phyloP scores from a whole-genome alignment of 2,329 filamentous ascomycete species.

The Diaporthe amygdali region DNA sequence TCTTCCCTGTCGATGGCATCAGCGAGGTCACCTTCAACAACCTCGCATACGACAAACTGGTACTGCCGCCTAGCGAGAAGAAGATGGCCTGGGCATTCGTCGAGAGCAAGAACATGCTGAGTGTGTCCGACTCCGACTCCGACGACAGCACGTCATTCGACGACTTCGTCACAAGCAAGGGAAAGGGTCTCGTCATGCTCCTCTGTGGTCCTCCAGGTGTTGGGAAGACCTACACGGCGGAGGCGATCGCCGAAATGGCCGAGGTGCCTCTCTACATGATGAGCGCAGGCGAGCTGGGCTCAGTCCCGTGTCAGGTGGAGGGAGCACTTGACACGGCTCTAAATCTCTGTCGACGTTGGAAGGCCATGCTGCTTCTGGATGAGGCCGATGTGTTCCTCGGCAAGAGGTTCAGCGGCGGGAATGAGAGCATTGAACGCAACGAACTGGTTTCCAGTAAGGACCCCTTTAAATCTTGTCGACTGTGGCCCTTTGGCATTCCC shows the following conservation, averaged over 20 bases:
- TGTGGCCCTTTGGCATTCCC: too few relatives aligned
- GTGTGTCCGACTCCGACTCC: not conserved
- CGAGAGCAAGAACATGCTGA: not conserved
- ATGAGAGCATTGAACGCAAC: constrained; percentile 39
- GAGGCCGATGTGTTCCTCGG: constrained; percentile 50
- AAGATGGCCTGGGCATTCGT: constrained; percentile 30
- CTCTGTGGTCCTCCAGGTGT: constrained; percentile 9
- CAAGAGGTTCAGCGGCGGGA: constrained; percentile 35
- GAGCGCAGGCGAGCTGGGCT: constrained; percentile 45
- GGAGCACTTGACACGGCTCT: constrained; percentile 36
- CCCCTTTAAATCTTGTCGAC: too few relatives aligned
- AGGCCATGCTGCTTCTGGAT: constrained; percentile 48
- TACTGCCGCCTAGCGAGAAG: constrained; percentile 42
- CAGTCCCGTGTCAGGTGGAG: constrained; percentile 39
- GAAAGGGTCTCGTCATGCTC: constrained; percentile 23
- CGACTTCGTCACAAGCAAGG: constrained; percentile 28
- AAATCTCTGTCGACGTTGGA: constrained; percentile 44
- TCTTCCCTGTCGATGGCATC: constrained; percentile 31
- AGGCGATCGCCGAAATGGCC: constrained; percentile 41
- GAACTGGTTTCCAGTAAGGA: constrained; percentile 42
- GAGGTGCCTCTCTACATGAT: constrained; percentile 44
- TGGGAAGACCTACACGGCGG: constrained; percentile 16
- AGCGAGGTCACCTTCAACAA: constrained; percentile 45
- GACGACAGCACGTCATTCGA: constrained; percentile 10
- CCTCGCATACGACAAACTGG: constrained; percentile 44